Base-by-base conservation (phyloP, 1,284 basidiomycete genomes). In the Mycosarcoma maydis region DNA sequence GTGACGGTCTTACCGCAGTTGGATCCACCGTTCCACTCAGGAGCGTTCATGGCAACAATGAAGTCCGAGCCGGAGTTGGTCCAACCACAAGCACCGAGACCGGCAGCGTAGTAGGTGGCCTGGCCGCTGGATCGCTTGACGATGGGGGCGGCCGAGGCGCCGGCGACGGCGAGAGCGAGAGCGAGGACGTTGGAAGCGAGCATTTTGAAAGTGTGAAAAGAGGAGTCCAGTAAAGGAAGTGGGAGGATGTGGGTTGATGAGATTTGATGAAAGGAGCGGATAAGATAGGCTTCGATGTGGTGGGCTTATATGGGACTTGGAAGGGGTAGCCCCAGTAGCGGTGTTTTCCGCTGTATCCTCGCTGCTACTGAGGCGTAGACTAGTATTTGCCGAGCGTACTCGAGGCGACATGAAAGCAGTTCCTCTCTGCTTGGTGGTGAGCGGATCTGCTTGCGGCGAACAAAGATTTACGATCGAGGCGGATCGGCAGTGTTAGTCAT, bases 1-100 rank as follows among this genome's bases (percentile, higher is more conserved):
- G 86, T 87, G 71, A 92, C 88, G 17, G 72, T 76, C 82, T 87
- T 83, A 77, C 86, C 87, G 81, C 91, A 92, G 65, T 72, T 62
- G 14, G 65, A 42, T 29, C 72, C 71, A 20, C 45, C 48, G 42
- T 52, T 59, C 66, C 74, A 80, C 60, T 73, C 66, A 32, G 67
- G 58, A 45, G 73, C 59, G 75, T 78, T 77, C 46, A 80, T 66
- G 54, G 78, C 78, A 23, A 80, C 76, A 33, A 80, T 75, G 56
- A 64, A 72, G 69, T 65, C 62, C n/a, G 64, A 67, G 55, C 46
- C 66, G 44, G 66, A 62, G 66, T 69, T 69, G 59, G 39, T 45
- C 66, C 66, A 69, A 43, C 66, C 66, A 56, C 66, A 69, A 20
- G 66, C 66, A 55, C 62, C 72, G 49, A 71, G 62, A 44, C 61